A percentile compares a stretch with the other conserved stretches of the same genome.
Evolutionary conservation across 441 rosid genomes (phyloP).

Genomic region (Daphne laureola): DNA sequence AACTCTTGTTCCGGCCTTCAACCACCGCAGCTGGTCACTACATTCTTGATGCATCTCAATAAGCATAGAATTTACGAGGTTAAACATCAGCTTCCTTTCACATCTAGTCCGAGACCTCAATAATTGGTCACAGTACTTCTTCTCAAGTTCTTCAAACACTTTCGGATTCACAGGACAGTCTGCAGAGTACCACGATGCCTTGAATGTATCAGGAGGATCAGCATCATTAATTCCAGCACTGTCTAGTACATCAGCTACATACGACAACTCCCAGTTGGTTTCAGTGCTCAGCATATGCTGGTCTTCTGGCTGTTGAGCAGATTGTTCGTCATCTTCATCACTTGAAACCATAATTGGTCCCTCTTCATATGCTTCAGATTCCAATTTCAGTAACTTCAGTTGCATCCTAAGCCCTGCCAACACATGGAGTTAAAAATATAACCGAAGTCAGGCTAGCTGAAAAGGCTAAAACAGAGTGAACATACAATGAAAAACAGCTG

Average conservation of each 20-base stretch:
- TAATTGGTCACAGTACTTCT: slow-evolving; percentile 26
- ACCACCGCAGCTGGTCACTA: slow-evolving; percentile 53
- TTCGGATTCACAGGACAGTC: slow-evolving; percentile 57
- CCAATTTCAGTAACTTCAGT: slow-evolving; percentile 84
- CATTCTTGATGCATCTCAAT: slow-evolving; percentile 35
- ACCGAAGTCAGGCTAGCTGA: slow-evolving; percentile 1
- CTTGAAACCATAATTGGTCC: slow-evolving; percentile 53
- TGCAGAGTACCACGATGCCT: slow-evolving; percentile 50
- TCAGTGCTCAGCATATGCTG: slow-evolving; percentile 21
- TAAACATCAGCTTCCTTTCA: slow-evolving; percentile 69
- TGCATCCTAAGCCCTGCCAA: slow-evolving; percentile 81
- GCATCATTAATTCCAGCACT: slow-evolving; percentile 41
- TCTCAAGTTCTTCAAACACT: slow-evolving; percentile 74
- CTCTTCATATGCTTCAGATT: slow-evolving; percentile 60
- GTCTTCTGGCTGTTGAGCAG: slow-evolving; percentile 23
- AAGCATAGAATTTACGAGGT: slow-evolving; percentile 53
- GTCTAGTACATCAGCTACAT: slow-evolving; percentile 40
- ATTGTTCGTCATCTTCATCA: slow-evolving; percentile 53
- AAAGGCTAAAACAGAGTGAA: background rate
- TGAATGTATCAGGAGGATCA: slow-evolving; percentile 34
- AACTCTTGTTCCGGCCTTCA: slow-evolving; percentile 21
- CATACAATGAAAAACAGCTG: background rate
- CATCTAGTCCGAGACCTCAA: slow-evolving; percentile 27
- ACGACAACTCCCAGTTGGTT: slow-evolving; percentile 49
- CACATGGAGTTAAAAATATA: slow-evolving; percentile 3